phyloP scores from a whole-genome alignment of 257 asterid species.

The Ilex asprella region DNA sequence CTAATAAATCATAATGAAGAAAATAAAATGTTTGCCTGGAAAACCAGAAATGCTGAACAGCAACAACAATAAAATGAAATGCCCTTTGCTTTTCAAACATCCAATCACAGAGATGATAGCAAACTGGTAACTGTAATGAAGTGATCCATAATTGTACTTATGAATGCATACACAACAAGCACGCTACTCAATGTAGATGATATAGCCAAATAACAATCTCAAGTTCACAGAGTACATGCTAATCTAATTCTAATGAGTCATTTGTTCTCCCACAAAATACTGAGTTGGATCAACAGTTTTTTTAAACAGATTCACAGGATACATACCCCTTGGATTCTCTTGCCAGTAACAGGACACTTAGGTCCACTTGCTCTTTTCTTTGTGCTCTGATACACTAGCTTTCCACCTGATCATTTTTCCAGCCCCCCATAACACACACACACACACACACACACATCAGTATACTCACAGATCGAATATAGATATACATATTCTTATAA shows the following conservation, averaged over 20 bases:
- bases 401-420: conserved; percentile 40
- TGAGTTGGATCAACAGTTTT: neutral
- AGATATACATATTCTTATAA: neutral
- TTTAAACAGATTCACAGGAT: neutral
- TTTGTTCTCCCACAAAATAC: no score
- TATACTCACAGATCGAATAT: neutral
- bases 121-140: no score
- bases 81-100: no score
- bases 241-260: no score
- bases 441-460: neutral
- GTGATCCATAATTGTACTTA: no score
- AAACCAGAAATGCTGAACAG: neutral
- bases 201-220: no score
- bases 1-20: neutral
- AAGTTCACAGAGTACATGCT: no score
- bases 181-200: no score
- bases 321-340: conserved; percentile 80
- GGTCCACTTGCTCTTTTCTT: conserved; percentile 84
- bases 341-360: conserved; percentile 78
- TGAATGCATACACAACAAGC: no score
- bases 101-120: no score
- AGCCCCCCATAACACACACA: neutral
- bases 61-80: no score
- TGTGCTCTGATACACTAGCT: conserved; percentile 66
- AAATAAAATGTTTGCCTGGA: neutral